phyloP scores from a whole-genome alignment of 169 alveolate genomes.

The Plasmodium gonderi region DNA sequence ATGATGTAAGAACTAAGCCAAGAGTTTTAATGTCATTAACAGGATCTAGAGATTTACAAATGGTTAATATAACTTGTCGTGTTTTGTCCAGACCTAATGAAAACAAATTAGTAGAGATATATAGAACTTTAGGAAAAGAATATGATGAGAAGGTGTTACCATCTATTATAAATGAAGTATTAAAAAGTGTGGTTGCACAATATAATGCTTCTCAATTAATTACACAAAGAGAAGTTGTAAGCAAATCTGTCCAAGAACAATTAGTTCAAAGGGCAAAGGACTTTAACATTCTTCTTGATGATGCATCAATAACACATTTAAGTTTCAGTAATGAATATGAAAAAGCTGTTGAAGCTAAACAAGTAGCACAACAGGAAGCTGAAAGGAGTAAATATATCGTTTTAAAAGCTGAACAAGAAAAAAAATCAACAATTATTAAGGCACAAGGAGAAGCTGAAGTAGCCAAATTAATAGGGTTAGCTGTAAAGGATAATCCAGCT shows the following conservation, averaged over 20 bases:
- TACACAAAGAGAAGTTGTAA: slow-evolving; percentile 95
- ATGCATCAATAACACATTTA: slow-evolving; percentile 95
- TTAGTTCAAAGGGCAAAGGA: slow-evolving; percentile 95
- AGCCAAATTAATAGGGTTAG: slow-evolving; percentile 91
- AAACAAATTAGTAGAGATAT: slow-evolving; percentile 88
- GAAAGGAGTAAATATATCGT: slow-evolving; percentile 96
- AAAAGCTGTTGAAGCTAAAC: slow-evolving; percentile 97
- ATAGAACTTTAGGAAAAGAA: slow-evolving; percentile 92
- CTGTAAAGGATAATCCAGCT: slow-evolving; percentile 91
- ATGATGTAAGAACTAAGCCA: slow-evolving; percentile 95
- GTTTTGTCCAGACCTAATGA: slow-evolving; percentile 94
- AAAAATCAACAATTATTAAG: slow-evolving; percentile 94
- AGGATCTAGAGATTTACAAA: slow-evolving; percentile 92
- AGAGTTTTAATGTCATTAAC: slow-evolving; percentile 92
- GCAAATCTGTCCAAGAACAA: slow-evolving; percentile 91
- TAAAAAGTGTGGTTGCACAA: slow-evolving; percentile 97
- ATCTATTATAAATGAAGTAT: slow-evolving; percentile 96
- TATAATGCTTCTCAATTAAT: slow-evolving; percentile 96
- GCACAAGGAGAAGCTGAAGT: slow-evolving; percentile 98
- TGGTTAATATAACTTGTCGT: slow-evolving; percentile 89
- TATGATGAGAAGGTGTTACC: slow-evolving; percentile 98
- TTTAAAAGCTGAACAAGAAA: slow-evolving; percentile 95
- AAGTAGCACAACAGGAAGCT: slow-evolving; percentile 98
- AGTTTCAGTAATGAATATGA: slow-evolving; percentile 93
- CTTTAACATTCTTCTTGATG: slow-evolving; percentile 96